Conservation (phyloP, 345 rosid genomes). For the Linum lewisii region DNA sequence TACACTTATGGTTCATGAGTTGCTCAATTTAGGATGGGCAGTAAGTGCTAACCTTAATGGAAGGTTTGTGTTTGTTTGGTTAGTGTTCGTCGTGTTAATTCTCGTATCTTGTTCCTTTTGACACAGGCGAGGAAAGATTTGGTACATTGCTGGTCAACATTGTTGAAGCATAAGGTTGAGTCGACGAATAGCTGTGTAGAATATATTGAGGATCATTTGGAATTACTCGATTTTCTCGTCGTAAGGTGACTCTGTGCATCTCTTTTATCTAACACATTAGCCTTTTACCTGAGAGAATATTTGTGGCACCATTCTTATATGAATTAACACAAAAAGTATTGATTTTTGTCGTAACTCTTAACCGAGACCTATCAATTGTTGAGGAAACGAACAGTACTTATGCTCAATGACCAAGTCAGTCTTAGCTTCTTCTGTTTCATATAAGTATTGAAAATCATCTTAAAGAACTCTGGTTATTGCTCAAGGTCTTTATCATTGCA, state of each 20-base stretch:
- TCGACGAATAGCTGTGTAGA: conserved; percentile 58
- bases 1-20: conserved; percentile 65
- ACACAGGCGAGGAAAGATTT: conserved; percentile 83
- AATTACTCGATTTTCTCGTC: conserved; percentile 77
- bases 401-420: not conserved
- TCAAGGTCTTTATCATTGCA: conserved; percentile 5
- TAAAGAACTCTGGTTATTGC: not conserved
- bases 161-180: conserved; percentile 75
- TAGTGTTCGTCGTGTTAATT: not conserved
- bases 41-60: conserved; percentile 34
- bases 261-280: not conserved
- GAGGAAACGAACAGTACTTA: no score
- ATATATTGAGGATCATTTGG: conserved; percentile 75
- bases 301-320: no score
- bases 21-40: conserved; percentile 83
- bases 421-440: not conserved
- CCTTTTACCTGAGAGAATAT: no score
- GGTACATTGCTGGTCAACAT: conserved; percentile 80
- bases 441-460: not conserved
- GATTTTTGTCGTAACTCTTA: no score
- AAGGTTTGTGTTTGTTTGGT: not conserved
- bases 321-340: not conserved
- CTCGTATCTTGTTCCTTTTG: not conserved
- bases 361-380: no score
- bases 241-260: conserved; percentile 37